Conservation (phyloP, 495 filamentous ascomycete species). For the Aspergillus biplanus region DNA sequence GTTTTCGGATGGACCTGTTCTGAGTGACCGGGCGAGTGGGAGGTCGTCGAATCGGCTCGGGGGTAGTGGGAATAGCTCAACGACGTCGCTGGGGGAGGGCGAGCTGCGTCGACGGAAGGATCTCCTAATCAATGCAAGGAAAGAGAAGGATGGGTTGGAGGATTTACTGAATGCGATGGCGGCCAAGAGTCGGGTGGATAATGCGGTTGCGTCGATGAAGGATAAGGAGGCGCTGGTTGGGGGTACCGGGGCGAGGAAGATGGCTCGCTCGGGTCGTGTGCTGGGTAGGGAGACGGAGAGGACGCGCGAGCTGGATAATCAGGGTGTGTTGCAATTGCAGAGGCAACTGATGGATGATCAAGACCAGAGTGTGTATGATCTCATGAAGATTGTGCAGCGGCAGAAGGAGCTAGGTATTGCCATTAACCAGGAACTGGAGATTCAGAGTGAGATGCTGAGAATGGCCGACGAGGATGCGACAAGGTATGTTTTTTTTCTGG, state of each 20-base stretch:
- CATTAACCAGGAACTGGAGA: slow-evolving; percentile 82
- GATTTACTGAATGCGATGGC: slow-evolving; percentile 75
- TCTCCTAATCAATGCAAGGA: slow-evolving; percentile 72
- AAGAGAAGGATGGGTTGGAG: slow-evolving; percentile 87
- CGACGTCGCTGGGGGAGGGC: slow-evolving; percentile 71
- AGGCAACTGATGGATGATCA: slow-evolving; percentile 82
- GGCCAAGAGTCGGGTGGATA: slow-evolving; percentile 54
- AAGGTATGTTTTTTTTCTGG: slow-evolving; percentile 40
- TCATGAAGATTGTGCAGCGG: slow-evolving; percentile 74
- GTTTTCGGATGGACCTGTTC: background rate
- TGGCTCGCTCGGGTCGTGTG: slow-evolving; percentile 61
- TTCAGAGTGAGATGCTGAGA: slow-evolving; percentile 81
- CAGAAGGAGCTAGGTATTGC: slow-evolving; percentile 85
- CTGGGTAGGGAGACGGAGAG: slow-evolving; percentile 87
- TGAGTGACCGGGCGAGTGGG: background rate
- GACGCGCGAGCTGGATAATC: slow-evolving; percentile 89
- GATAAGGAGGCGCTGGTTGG: slow-evolving; percentile 60
- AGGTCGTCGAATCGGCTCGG: background rate
- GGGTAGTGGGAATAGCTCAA: slow-evolving; percentile 4
- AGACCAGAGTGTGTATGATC: slow-evolving; percentile 75
- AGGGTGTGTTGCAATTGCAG: slow-evolving; percentile 85
- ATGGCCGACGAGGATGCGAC: slow-evolving; percentile 76
- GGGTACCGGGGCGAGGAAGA: slow-evolving; percentile 27
- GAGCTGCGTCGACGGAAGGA: slow-evolving; percentile 83
- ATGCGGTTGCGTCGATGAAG: slow-evolving; percentile 51